Conservation (phyloP, 1,284 basidiomycete genomes). For the Rhodotorula sp. region DNA sequence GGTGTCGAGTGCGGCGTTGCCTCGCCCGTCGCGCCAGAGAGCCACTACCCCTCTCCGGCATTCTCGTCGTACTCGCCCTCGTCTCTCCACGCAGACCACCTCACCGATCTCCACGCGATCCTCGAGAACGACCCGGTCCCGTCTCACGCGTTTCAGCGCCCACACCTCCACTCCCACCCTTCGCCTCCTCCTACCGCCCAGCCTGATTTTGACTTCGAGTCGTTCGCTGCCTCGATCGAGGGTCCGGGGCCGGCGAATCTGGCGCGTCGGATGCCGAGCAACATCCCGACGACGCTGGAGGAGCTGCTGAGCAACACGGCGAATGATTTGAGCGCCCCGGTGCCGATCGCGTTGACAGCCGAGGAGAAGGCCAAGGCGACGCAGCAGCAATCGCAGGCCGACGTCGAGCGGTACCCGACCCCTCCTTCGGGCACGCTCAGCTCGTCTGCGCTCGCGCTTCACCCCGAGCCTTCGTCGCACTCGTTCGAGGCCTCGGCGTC, state of each 20-base stretch:
- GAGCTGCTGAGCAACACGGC: conserved; percentile 17
- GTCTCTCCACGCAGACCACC: conserved; percentile 23
- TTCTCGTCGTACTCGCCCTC: conserved; percentile 33
- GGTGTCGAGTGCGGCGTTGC: conserved; percentile 1
- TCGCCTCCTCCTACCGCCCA: conserved; percentile 5
- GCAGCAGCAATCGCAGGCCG: background rate
- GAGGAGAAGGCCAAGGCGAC: background rate
- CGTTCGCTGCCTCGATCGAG: conserved; percentile 39
- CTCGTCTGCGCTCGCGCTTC: background rate
- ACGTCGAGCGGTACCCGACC: conserved; percentile 31
- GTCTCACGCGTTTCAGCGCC: conserved; percentile 10
- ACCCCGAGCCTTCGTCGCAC: background rate
- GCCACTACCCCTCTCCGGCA: conserved; percentile 36
- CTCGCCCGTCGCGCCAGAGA: conserved; percentile 23
- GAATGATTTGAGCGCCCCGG: background rate
- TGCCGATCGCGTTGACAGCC: background rate
- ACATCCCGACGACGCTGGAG: conserved; percentile 17
- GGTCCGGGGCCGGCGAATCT: conserved; percentile 7
- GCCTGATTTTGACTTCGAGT: conserved; percentile 32
- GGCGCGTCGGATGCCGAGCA: too few species aligned
- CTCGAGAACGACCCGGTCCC: conserved; percentile 40
- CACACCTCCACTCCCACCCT: background rate
- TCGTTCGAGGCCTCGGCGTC: conserved; percentile 11
- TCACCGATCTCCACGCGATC: conserved; percentile 32
- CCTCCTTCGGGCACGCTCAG: conserved; percentile 15